Evolutionary conservation across 306 rosid genomes (phyloP).

Genomic region (Lablab purpureus): DNA sequence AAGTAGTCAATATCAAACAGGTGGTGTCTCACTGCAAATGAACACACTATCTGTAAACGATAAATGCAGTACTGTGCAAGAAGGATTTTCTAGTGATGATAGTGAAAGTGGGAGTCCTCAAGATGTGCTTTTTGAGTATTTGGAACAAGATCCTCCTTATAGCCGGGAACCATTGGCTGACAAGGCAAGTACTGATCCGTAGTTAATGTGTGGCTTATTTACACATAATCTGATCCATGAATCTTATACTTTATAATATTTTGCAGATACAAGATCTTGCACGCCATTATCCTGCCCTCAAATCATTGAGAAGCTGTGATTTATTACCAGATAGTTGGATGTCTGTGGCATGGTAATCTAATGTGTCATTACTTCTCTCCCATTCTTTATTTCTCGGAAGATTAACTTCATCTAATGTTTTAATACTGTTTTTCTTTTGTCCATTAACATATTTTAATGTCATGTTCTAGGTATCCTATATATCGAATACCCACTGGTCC

Average conservation of each 20-base stretch:
- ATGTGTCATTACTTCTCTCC: conserved; percentile 19
- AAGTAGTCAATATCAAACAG: conserved; percentile 44
- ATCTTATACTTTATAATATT: conserved; percentile 44
- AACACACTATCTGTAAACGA: conserved; percentile 55
- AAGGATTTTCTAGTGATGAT: conserved; percentile 77
- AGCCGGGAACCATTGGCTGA: conserved; percentile 87
- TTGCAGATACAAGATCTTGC: conserved; percentile 87
- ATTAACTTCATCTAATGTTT: conserved; percentile 32
- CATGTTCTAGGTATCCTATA: conserved; percentile 83
- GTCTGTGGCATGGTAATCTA: conserved; percentile 87
- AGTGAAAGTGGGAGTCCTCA: conserved; percentile 67
- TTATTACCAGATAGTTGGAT: conserved; percentile 85
- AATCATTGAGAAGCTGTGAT: conserved; percentile 87
- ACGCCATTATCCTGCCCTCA: conserved; percentile 66
- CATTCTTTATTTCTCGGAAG: not conserved
- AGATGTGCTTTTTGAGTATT: conserved; percentile 73
- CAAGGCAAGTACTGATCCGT: conserved; percentile 63
- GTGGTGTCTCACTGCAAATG: conserved; percentile 51
- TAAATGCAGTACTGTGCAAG: conserved; percentile 51
- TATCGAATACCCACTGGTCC: conserved; percentile 94
- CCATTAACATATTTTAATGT: conserved; percentile 46
- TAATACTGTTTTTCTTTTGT: conserved; percentile 31
- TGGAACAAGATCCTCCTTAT: conserved; percentile 81
- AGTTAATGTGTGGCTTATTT: conserved; percentile 26
- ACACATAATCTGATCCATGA: conserved; percentile 11